Base-by-base conservation (phyloP, 371 early-diverging fungal genomes). In the Batrachochytrium dendrobatidis region DNA sequence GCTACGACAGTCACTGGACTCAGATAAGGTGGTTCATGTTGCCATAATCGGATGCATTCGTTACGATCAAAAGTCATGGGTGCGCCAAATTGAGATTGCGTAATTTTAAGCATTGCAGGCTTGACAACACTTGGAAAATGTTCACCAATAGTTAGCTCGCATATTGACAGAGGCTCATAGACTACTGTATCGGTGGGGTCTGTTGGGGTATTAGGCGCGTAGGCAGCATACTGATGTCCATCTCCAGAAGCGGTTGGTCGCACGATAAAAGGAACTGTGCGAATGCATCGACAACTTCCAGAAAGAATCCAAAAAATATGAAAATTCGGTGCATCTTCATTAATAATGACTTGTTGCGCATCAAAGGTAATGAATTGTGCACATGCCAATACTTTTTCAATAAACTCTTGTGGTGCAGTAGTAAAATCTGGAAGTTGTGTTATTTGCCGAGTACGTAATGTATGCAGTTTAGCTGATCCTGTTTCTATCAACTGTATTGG, bases 291-390 rank as follows among this genome's bases (percentile, higher is more conserved):
- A 32, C 51, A 51, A 17, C 30, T 51, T 10, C 51, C 51, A 10
- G 51, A 51, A 6, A 51, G 51, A 3, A 51, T 24, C 51, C 51
- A 51, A 4, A 51, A 8, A 32, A 51, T 3, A 12, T 51, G 51
- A 28, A 51, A 22, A 32, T 32, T 51, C 7, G 30, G 28, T 5
- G 28, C 51, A n/a, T 51, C 30, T 7, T 24, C 30, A 17, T 7
- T 3, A 5, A 32, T 32, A 5, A 51, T 2, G 3, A 29, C 30
- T 32, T 51, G 51, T 32, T 51, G 51, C 25, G 51, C 7, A 28
- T 8, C 10, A 22, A 8, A 51, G 18, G 28, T 51, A 18, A 30
- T 24, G 25, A 51, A 51, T 32, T 51, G 51, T 28, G 32, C n/a
- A n/a, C 3, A 51, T 22, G 51, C 30, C 10, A 51, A 3, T 32